phyloP scores from a whole-genome alignment of 768 basidiomycete genomes.

The Amyloporia xantha region DNA sequence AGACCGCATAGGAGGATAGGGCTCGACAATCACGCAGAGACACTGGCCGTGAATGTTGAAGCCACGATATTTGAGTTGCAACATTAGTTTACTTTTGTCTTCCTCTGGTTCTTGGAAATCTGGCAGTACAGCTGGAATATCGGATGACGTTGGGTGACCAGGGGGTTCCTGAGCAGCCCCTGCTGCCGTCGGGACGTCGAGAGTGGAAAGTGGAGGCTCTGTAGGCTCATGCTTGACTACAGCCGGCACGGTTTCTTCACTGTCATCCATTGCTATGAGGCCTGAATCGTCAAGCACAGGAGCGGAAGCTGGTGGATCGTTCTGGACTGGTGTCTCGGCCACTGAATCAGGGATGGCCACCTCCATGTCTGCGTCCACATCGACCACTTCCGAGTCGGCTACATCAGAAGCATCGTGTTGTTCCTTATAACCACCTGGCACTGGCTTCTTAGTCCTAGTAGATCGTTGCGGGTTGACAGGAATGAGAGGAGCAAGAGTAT shows the following conservation, averaged over 20 bases:
- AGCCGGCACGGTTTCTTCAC: background rate
- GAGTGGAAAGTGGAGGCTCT: constrained; percentile 9
- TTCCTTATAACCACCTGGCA: constrained; percentile 22
- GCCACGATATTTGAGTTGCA: constrained; percentile 61
- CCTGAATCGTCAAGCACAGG: background rate
- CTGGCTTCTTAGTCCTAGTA: constrained; percentile 24
- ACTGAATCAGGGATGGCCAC: background rate
- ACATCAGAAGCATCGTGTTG: constrained; percentile 14
- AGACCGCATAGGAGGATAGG: constrained; percentile 53
- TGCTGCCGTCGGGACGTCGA: background rate
- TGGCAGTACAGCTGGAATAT: background rate
- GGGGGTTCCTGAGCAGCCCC: background rate
- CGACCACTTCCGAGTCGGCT: background rate
- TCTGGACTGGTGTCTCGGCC: background rate
- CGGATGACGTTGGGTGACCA: background rate
- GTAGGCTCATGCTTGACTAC: constrained; percentile 14
- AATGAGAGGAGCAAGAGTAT: background rate
- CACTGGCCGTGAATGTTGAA: constrained; percentile 68
- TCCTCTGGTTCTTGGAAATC: constrained; percentile 41
- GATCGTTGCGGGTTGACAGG: constrained; percentile 22
- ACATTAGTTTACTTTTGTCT: constrained; percentile 64
- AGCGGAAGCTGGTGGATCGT: background rate
- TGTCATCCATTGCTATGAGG: background rate
- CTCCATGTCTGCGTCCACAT: constrained; percentile 7
- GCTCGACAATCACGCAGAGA: constrained; percentile 79